Percentiles rank a stretch among this genome's conserved stretches.
phyloP scores from a whole-genome alignment of 805 yeast genomes.

The Ascoidea asiatica region DNA sequence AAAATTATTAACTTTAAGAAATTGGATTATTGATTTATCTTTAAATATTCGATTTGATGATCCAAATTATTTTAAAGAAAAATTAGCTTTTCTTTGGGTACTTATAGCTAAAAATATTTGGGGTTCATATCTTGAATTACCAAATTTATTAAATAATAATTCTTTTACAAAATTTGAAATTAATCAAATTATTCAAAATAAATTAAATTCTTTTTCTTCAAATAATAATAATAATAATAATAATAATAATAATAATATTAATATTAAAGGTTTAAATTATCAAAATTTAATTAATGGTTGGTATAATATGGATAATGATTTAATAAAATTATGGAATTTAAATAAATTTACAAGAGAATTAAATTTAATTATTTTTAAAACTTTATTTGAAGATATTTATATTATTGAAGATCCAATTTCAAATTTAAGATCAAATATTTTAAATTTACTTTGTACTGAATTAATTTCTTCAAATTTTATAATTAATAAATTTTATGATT shows the following conservation, averaged over 20 bases:
- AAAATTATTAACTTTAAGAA: slow-evolving; percentile 54
- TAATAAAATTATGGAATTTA: slow-evolving; percentile 62
- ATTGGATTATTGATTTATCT: slow-evolving; percentile 77
- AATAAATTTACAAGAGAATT: slow-evolving; percentile 58
- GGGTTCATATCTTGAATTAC: slow-evolving; percentile 52
- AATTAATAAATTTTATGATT: slow-evolving; percentile 49
- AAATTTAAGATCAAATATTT: slow-evolving; percentile 57
- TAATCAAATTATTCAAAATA: too few species aligned
- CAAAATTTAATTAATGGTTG: slow-evolving; percentile 42
- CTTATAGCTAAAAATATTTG: slow-evolving; percentile 81
- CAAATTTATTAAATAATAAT: background rate
- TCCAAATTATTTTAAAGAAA: slow-evolving; percentile 84
- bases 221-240: background rate
- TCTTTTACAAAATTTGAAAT: slow-evolving; percentile 3
- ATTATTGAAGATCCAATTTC: slow-evolving; percentile 87
- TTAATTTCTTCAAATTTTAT: slow-evolving; percentile 61
- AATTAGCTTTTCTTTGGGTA: slow-evolving; percentile 84
- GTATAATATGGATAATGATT: slow-evolving; percentile 74
- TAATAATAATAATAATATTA: slow-evolving; percentile 3
- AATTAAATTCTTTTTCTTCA: background rate
- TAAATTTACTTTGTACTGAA: slow-evolving; percentile 75
- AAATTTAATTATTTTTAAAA: slow-evolving; percentile 64
- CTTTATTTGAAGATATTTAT: slow-evolving; percentile 86
- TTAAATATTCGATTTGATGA: slow-evolving; percentile 44
- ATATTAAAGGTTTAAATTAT: slow-evolving; percentile 5